Conservation (phyloP, 1,284 basidiomycete species). For the Trichosporon sp. region DNA sequence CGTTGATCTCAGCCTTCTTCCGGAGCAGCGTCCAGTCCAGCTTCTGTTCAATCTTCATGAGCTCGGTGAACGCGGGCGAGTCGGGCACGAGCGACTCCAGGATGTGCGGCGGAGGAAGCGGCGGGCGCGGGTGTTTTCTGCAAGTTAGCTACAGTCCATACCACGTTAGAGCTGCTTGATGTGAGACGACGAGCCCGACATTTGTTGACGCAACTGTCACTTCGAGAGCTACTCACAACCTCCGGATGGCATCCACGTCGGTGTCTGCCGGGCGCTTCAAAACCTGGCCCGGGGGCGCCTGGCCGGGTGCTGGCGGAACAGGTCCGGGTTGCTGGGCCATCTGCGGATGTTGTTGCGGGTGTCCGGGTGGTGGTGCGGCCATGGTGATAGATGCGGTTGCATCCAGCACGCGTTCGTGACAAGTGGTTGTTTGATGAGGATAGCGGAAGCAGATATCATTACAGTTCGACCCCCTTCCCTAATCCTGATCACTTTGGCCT, state of each 20-base stretch:
- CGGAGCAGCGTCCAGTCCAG: slow-evolving; percentile 94
- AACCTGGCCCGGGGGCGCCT: neutral
- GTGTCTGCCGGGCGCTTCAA: slow-evolving; percentile 5
- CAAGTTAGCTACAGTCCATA: neutral
- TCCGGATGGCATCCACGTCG: slow-evolving; percentile 4
- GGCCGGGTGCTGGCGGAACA: neutral
- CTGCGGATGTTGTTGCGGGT: slow-evolving; percentile 7
- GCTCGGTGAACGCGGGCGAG: slow-evolving; percentile 80
- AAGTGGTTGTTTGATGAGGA: slow-evolving; percentile 3
- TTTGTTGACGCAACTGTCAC: neutral
- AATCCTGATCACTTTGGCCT: neutral
- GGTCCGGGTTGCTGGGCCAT: slow-evolving; percentile 4
- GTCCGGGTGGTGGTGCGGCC: slow-evolving; percentile 17
- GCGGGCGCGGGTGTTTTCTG: slow-evolving; percentile 48
- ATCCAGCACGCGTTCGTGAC: slow-evolving; percentile 15
- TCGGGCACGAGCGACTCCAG: slow-evolving; percentile 64
- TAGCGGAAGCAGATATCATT: neutral
- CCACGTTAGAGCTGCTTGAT: too few relatives aligned
- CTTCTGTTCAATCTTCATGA: slow-evolving; percentile 85
- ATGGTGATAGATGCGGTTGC: slow-evolving; percentile 9
- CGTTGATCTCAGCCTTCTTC: slow-evolving; percentile 86
- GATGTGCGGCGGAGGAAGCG: slow-evolving; percentile 55
- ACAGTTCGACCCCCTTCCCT: neutral
- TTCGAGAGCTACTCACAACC: neutral
- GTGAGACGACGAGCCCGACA: neutral